Conservation (phyloP, 371 early-diverging fungal genomes). For the Massospora cicadina region DNA sequence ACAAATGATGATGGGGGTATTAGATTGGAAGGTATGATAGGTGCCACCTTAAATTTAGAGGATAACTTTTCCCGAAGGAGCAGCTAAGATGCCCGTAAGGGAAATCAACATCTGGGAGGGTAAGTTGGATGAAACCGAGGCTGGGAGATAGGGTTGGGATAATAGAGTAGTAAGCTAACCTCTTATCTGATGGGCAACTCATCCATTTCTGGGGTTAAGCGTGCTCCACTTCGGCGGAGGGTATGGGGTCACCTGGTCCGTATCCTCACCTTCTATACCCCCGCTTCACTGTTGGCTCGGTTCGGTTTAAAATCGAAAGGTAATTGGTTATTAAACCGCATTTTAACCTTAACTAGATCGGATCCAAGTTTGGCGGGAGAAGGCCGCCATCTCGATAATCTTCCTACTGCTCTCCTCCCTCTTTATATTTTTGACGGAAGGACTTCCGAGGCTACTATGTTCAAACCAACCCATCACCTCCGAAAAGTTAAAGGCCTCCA, state of each 20-base stretch:
- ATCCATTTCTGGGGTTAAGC: not conserved
- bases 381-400: conserved; percentile 2
- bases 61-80: no score
- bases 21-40: no score
- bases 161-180: no score
- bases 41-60: no score
- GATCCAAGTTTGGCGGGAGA: conserved; percentile 7
- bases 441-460: not conserved
- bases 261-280: conserved; percentile 7
- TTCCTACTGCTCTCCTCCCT: not conserved
- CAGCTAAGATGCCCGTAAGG: no score
- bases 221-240: not conserved
- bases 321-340: not conserved
- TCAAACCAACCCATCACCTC: not conserved
- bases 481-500: not conserved
- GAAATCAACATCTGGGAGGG: no score
- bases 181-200: not conserved
- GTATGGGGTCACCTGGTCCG: not conserved
- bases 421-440: not conserved
- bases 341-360: not conserved
- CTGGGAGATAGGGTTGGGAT: no score
- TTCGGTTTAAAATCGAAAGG: not conserved
- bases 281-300: not conserved
- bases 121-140: no score
- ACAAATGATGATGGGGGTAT: no score